Percentiles rank a stretch among this genome's conserved stretches.
Evolutionary conservation across 2,329 filamentous ascomycete species (phyloP).

Genomic region (Trichoderma sp.): DNA sequence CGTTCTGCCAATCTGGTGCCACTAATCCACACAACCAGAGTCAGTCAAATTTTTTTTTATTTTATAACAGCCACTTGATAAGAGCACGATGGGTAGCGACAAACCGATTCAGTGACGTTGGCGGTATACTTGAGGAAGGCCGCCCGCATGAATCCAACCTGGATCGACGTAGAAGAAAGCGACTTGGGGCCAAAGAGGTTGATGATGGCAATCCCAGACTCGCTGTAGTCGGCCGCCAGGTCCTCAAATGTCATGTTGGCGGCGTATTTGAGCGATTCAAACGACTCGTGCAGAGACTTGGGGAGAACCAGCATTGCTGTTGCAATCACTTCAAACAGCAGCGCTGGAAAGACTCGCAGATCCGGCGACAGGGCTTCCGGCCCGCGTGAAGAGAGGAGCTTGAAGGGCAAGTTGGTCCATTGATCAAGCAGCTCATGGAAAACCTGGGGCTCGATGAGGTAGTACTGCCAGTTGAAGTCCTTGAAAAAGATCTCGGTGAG

Average conservation of each 20-base stretch:
- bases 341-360: slow-evolving; percentile 55
- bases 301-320: slow-evolving; percentile 53
- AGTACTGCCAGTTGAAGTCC: slow-evolving; percentile 60
- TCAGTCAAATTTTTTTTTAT: neutral
- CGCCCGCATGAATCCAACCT: slow-evolving; percentile 55
- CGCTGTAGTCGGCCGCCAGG: slow-evolving; percentile 58
- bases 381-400: slow-evolving; percentile 46
- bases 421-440: slow-evolving; percentile 50
- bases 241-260: slow-evolving; percentile 59
- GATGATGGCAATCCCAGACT: slow-evolving; percentile 52
- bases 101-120: slow-evolving; percentile 54
- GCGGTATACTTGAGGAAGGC: slow-evolving; percentile 58
- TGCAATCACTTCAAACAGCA: slow-evolving; percentile 58
- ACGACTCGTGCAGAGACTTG: slow-evolving; percentile 44
- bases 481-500: slow-evolving; percentile 53
- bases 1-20: slow-evolving; percentile 54
- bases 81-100: neutral
- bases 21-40: slow-evolving; percentile 35
- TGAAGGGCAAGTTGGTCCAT: slow-evolving; percentile 55
- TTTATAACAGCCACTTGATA: no score
- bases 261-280: slow-evolving; percentile 57
- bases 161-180: slow-evolving; percentile 54
- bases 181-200: slow-evolving; percentile 55
- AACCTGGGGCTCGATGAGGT: slow-evolving; percentile 50
- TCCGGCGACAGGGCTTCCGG: slow-evolving; percentile 50